Evolutionary conservation across 2,329 filamentous ascomycete species (phyloP), one percentile per base, ranked within the genome.

Genomic region (Hymenotorrendiella dingleyae): DNA sequence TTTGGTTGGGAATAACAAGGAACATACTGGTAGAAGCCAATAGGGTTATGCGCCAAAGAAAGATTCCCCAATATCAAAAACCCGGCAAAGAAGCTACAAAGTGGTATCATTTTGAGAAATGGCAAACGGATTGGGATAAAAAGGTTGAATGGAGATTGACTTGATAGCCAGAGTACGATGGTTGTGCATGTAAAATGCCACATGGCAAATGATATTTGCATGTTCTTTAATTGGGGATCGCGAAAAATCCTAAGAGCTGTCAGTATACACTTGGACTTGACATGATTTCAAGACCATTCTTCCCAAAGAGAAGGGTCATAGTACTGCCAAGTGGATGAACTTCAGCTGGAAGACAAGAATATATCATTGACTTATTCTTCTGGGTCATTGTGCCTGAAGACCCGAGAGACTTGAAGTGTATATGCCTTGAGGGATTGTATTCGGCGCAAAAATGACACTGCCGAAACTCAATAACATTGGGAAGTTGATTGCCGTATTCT

Each of bases 171-270:
- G 30, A 70, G 62, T 34, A 68, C 66, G 45, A 67, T 60, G 24
- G 61, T 58, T 40, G 67, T 70, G 24, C 66, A 67, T 20, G 63
- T 62, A 47, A 69, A 69, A 51, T 70, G 67, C 67, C 66, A 70
- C 63, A 68, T 69, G 14, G 67, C 67, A 34, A 70, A 67, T 51
- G 66, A 64, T 43, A 70, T 63, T 54, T 69, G 67, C 59, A 65
- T 67, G 17, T 60, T 57, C 43, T 66, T 64, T 44, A 70, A 58
- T 48, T 69, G 67, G 30, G 59, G 50, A 49, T 70, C 67, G 53
- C 58, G 63, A 53, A 70, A 67, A 19, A 68, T 66, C 37, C 67
- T 70, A 50, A 20, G 10, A 21, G 16, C 17, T n/a, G 16, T 24
- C 16, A 32, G 28, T 21, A 22, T 27, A 21, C 33, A 32, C 7